These are phyloP conservation scores for Hibiscus mutabilis DNA, from an alignment of 345 rosid species.

Conservation along the genomic window DNA sequence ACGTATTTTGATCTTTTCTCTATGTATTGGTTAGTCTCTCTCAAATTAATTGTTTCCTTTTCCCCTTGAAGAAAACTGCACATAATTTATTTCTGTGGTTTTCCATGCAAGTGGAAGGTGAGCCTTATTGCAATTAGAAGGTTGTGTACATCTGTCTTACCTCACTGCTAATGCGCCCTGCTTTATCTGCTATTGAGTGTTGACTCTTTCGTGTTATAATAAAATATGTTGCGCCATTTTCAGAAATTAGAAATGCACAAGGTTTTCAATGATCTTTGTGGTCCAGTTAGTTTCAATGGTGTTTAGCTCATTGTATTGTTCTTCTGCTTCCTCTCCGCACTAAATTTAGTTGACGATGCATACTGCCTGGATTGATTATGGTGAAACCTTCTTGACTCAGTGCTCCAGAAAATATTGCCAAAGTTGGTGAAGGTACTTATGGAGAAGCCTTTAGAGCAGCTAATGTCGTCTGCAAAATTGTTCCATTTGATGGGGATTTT, in stretches of 20 bases:
- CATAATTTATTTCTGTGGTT: background rate
- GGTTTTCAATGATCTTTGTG: background rate
- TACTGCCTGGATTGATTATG: constrained; percentile 17
- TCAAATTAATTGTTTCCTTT: background rate
- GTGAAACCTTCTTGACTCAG: constrained; percentile 32
- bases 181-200: background rate
- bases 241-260: background rate
- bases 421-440: constrained; percentile 95
- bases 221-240: background rate
- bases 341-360: background rate
- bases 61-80: background rate
- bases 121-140: background rate
- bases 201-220: background rate
- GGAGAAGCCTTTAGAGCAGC: constrained; percentile 93
- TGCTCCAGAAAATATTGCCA: constrained; percentile 55
- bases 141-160: background rate
- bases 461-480: constrained; percentile 79
- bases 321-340: constrained; percentile 1
- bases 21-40: constrained; percentile 55
- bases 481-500: constrained; percentile 87
- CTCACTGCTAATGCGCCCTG: constrained; percentile 42
- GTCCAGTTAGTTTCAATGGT: background rate
- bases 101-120: background rate
- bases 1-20: constrained; percentile 58
- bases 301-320: background rate